These are phyloP conservation scores for Butyriboletus loyo DNA, from an alignment of 768 basidiomycete genomes.

Conservation along the genomic window DNA sequence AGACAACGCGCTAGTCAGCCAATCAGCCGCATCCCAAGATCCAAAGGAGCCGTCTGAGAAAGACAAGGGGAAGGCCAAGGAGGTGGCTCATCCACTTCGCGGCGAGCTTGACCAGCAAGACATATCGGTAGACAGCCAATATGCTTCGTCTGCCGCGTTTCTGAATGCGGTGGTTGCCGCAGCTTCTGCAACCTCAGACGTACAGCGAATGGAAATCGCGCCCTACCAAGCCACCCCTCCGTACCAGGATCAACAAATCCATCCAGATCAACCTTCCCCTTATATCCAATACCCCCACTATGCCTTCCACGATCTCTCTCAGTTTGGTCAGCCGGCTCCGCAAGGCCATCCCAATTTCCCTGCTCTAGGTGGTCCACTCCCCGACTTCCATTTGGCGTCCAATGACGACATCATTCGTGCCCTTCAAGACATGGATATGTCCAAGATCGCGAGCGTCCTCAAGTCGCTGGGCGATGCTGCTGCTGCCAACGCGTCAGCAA, in stretches of 20 bases:
- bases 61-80: conserved; percentile 33
- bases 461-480: conserved; percentile 62
- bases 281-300: conserved; percentile 32
- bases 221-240: conserved; percentile 31
- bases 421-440: conserved; percentile 64
- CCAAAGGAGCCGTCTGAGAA: conserved; percentile 27
- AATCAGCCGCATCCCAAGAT: neutral
- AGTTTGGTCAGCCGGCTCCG: conserved; percentile 25
- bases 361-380: conserved; percentile 20
- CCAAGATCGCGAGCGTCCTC: conserved; percentile 66
- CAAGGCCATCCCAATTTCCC: conserved; percentile 30
- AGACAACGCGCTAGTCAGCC: conserved; percentile 18
- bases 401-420: conserved; percentile 74
- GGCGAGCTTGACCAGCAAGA: conserved; percentile 25
- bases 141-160: conserved; percentile 54
- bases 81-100: conserved; percentile 34
- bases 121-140: conserved; percentile 32
- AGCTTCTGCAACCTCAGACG: conserved; percentile 48
- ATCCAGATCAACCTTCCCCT: conserved; percentile 24
- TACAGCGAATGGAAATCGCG: conserved; percentile 27
- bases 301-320: conserved; percentile 27
- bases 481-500: conserved; percentile 36
- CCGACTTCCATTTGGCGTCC: conserved; percentile 46
- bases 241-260: conserved; percentile 33
- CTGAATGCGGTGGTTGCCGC: conserved; percentile 66